Base-by-base conservation (phyloP, 2,329 filamentous ascomycete genomes). In the Colletotrichum destructivum region DNA sequence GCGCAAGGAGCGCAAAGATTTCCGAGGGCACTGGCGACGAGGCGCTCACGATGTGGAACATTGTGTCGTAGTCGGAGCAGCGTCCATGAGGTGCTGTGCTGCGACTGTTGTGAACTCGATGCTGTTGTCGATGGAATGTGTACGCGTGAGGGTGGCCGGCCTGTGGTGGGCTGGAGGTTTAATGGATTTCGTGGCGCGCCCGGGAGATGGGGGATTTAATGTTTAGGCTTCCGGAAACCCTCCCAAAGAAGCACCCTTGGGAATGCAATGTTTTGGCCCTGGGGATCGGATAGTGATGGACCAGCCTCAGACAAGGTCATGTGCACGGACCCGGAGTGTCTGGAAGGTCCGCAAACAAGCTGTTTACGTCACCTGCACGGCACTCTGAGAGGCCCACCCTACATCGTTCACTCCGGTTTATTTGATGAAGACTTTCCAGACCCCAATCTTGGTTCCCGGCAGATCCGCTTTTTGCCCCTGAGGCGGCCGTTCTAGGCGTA, bases 11-110 rank as follows among this genome's bases (percentile, higher is more conserved):
- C 75, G 94, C 90, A 83, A 98, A 97, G 78, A 96, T 86, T 79
- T 91, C 90, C 65, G 95, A 98, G 82, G 92, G 92, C 63, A 95
- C 88, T 44, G 94, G 91, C 73, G 90, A 91, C 75, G 88, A 83
- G 68, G 85, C 84, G 77, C 82, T 86, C 76, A 82, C 78, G 71
- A 83, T 81, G 84, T 90, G 81, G 82, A 83, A 86, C 84, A 82
- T 91, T 83, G 81, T 86, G 81, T 57, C 55, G 63, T 40, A 52
- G 66, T 70, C 42, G 64, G 56, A 46, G 38, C 35, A 57, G 67
- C 31, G 56, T 72, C 70, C 70, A 72, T 72, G 66, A 40, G 44
- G 67, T 66, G 70, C 70, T 42, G 44, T 21, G 31, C 2, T 66
- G 61, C 47, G 47, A 64, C 16, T 47, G 13, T 49, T 65, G 31